These are phyloP conservation scores for Mycena galopus DNA, from an alignment of 768 basidiomycete genomes.

Conservation along the genomic window DNA sequence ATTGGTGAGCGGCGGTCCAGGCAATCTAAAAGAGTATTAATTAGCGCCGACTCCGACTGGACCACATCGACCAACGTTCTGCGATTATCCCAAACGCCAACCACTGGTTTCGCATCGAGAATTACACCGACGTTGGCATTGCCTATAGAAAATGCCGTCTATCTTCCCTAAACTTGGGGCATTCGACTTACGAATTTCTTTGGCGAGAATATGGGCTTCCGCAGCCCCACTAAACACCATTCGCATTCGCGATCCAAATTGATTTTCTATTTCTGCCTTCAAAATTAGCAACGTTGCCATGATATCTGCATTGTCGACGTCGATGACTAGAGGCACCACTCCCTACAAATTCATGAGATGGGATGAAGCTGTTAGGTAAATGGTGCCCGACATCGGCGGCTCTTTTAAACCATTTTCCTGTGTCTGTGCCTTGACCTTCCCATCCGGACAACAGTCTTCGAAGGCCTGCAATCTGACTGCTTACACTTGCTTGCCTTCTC, in stretches of 20 bases:
- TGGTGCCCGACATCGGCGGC: constrained; percentile 61
- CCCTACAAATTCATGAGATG: constrained; percentile 54
- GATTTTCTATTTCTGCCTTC: constrained; percentile 75
- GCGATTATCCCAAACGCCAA: constrained; percentile 77
- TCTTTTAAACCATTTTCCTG: constrained; percentile 67
- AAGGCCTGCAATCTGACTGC: constrained; percentile 75
- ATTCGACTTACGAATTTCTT: constrained; percentile 65
- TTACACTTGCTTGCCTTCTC: constrained; percentile 62
- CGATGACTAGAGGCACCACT: constrained; percentile 73
- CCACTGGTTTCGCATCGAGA: constrained; percentile 72
- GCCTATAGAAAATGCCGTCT: constrained; percentile 48
- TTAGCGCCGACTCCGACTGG: constrained; percentile 19
- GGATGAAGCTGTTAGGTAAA: not conserved
- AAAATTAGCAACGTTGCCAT: constrained; percentile 79
- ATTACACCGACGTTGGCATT: constrained; percentile 64
- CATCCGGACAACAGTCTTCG: constrained; percentile 71
- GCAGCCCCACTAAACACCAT: constrained; percentile 74
- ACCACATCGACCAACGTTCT: constrained; percentile 64
- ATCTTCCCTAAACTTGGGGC: not conserved
- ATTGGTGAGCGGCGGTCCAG: constrained; percentile 81
- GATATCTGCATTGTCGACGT: constrained; percentile 77
- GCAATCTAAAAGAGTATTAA: constrained; percentile 57
- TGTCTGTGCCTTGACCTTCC: constrained; percentile 62
- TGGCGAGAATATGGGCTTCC: constrained; percentile 76
- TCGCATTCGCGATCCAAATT: constrained; percentile 67